These are phyloP conservation scores for Pythium rhizo-oryzae DNA, from an alignment of 352 stramenopile genomes.

Conservation along the genomic window DNA sequence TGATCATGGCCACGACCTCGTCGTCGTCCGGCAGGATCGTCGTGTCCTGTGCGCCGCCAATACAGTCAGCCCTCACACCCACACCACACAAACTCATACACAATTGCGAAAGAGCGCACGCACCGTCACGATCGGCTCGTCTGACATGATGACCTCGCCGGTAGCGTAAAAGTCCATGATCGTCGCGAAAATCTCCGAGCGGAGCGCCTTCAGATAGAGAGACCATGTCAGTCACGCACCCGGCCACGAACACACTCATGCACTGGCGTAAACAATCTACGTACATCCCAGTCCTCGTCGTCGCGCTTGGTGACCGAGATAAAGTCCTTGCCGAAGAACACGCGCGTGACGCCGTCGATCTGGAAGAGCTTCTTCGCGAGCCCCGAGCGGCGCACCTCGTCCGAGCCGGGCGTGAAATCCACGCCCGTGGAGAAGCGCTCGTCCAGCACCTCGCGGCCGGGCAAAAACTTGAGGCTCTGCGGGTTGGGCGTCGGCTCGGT, in stretches of 20 bases:
- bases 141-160: conserved; percentile 89
- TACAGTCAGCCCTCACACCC: too few species aligned
- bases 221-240: not conserved
- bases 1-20: conserved; percentile 99
- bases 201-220: conserved; percentile 51
- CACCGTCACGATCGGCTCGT: conserved; percentile 82
- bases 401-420: conserved; percentile 81
- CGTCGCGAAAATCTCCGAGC: conserved; percentile 94
- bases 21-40: conserved; percentile 97
- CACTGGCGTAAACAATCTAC: conserved; percentile 23
- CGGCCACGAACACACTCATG: not conserved
- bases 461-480: conserved; percentile 98
- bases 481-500: conserved; percentile 98
- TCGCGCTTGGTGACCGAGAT: conserved; percentile 98
- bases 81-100: too few species aligned
- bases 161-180: conserved; percentile 98
- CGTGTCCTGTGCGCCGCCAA: conserved; percentile 57
- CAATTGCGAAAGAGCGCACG: not conserved
- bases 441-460: conserved; percentile 89
- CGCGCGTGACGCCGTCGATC: conserved; percentile 94
- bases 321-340: conserved; percentile 99
- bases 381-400: conserved; percentile 91
- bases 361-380: conserved; percentile 97
- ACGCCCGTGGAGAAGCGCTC: conserved; percentile 88
- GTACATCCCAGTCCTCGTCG: conserved; percentile 92